Conservation (phyloP, 106 monocot species). For the Dendrobium officinale region DNA sequence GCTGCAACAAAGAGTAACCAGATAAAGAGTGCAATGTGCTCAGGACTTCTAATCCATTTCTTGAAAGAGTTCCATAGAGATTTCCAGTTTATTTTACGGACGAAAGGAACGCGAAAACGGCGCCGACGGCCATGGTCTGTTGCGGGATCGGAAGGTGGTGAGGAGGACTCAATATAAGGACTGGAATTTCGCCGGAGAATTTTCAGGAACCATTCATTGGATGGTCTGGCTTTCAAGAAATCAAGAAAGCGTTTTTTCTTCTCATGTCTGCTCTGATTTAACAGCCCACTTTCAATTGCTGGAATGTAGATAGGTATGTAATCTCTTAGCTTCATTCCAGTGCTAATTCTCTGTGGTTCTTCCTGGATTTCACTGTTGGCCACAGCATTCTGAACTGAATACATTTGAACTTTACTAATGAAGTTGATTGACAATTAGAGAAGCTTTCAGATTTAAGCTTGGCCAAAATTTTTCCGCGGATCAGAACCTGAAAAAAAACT, state of each 20-base stretch:
- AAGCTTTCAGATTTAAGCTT: background rate
- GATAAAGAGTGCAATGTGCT: slow-evolving; percentile 12
- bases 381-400: background rate
- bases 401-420: background rate
- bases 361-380: slow-evolving; percentile 1
- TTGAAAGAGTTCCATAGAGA: slow-evolving; percentile 3
- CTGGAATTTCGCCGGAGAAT: slow-evolving; percentile 2
- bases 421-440: background rate
- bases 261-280: slow-evolving; percentile 2
- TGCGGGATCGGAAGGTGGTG: background rate
- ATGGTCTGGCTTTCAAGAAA: slow-evolving; percentile 21
- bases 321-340: slow-evolving; percentile 10
- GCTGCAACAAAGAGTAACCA: slow-evolving; percentile 15
- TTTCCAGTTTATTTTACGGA: slow-evolving; percentile 16
- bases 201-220: slow-evolving; percentile 24
- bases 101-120: slow-evolving; percentile 19
- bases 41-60: slow-evolving; percentile 11
- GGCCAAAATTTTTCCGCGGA: background rate
- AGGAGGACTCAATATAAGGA: background rate
- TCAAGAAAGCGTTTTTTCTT: slow-evolving; percentile 17
- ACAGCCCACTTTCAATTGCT: slow-evolving; percentile 4
- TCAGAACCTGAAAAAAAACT: background rate
- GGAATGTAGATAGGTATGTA: slow-evolving; percentile 20
- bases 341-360: slow-evolving; percentile 1
- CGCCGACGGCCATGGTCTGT: background rate